phyloP scores from a whole-genome alignment of 2,329 filamentous ascomycete species.

The Canariomyces notabilis region DNA sequence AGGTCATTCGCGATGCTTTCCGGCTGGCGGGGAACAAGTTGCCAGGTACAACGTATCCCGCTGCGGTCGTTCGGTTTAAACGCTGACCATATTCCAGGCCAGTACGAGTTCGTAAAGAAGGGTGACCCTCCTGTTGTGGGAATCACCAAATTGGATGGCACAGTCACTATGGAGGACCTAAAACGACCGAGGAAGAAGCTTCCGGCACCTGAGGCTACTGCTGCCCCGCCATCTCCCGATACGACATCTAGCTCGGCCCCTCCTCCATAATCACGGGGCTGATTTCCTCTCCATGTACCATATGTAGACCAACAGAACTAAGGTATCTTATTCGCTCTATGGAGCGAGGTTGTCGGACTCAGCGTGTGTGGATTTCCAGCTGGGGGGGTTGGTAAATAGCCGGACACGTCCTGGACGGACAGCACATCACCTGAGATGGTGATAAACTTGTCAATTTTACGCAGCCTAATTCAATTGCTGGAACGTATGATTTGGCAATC shows the following conservation, averaged over 20 bases:
- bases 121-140: slow-evolving; percentile 87
- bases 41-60: slow-evolving; percentile 55
- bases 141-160: slow-evolving; percentile 82
- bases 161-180: slow-evolving; percentile 76
- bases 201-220: slow-evolving; percentile 38
- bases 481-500: no score
- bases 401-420: no score
- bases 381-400: no score
- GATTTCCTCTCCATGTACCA: slow-evolving; percentile 8
- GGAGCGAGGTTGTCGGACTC: background rate
- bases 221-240: slow-evolving; percentile 15
- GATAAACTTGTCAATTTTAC: no score
- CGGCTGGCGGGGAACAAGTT: slow-evolving; percentile 90
- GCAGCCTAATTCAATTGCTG: no score
- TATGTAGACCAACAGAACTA: slow-evolving; percentile 22
- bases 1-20: slow-evolving; percentile 90
- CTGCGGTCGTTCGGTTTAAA: background rate
- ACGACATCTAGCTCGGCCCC: slow-evolving; percentile 32
- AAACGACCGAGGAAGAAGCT: slow-evolving; percentile 71
- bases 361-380: background rate
- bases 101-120: slow-evolving; percentile 92
- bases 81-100: slow-evolving; percentile 42
- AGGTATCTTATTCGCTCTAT: background rate
- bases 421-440: no score
- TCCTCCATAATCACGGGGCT: slow-evolving; percentile 28